phyloP scores from a whole-genome alignment of 257 asterid species.

The Solanum arcanum region DNA sequence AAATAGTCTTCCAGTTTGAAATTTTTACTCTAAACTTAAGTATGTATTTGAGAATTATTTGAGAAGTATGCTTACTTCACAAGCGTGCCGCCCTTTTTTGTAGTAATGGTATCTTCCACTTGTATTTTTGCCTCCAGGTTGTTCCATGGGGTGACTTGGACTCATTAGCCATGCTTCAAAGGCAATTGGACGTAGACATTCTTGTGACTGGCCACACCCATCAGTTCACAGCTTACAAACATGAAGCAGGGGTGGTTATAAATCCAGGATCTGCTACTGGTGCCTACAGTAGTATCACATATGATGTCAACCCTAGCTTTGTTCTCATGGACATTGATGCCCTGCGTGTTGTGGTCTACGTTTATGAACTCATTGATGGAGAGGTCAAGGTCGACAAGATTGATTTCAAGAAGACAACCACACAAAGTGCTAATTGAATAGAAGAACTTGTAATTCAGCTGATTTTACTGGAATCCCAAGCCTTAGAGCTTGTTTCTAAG shows the following conservation, averaged over 20 bases:
- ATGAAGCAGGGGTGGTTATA: constrained; percentile 94
- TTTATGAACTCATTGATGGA: constrained; percentile 90
- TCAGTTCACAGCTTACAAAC: constrained; percentile 94
- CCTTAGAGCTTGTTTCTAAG: background rate
- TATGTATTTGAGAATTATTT: background rate
- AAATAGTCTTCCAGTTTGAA: background rate
- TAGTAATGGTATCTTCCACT: background rate
- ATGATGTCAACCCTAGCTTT: constrained; percentile 93
- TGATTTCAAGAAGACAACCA: constrained; percentile 88
- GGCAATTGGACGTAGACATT: constrained; percentile 93
- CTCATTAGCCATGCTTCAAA: constrained; percentile 91
- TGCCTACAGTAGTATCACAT: constrained; percentile 92
- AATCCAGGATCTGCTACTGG: constrained; percentile 98
- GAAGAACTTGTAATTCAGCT: background rate
- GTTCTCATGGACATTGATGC: constrained; percentile 97
- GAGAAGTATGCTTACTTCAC: background rate
- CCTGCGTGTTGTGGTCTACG: constrained; percentile 88
- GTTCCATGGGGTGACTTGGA: constrained; percentile 98
- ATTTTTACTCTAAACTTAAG: background rate
- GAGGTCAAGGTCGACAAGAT: constrained; percentile 97
- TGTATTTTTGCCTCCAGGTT: constrained; percentile 29
- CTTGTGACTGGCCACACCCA: constrained; percentile 94
- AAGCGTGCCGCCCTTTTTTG: background rate
- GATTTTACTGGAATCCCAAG: background rate
- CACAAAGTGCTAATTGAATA: constrained; percentile 10